Evolutionary conservation across 179 eudicot species (phyloP).

Genomic region (Silene vulgaris): DNA sequence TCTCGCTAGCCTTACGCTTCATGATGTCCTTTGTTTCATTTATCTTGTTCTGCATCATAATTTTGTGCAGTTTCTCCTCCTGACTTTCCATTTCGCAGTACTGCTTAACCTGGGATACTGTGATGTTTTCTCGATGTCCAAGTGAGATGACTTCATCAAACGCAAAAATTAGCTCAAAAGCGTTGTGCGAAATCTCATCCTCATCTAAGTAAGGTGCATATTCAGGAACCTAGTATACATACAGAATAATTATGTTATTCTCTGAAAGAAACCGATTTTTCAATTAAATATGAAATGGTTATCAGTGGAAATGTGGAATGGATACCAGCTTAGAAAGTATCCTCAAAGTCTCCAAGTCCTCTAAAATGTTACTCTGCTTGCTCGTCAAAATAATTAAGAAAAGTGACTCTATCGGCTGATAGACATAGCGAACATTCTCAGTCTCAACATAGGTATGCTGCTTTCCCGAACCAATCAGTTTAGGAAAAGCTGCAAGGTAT

Average conservation of each 20-base stretch:
- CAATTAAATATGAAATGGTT: constrained; percentile 7
- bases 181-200: constrained; percentile 48
- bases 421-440: constrained; percentile 91
- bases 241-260: constrained; percentile 21
- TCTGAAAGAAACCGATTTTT: constrained; percentile 4
- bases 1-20: constrained; percentile 87
- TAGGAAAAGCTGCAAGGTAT: constrained; percentile 88
- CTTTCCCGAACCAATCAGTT: constrained; percentile 88
- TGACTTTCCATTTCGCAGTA: constrained; percentile 97
- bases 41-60: constrained; percentile 75
- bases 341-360: constrained; percentile 91
- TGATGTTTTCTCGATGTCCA: constrained; percentile 84
- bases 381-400: constrained; percentile 76
- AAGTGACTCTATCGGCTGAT: constrained; percentile 81
- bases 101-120: constrained; percentile 81
- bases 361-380: constrained; percentile 94
- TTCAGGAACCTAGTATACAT: constrained; percentile 54
- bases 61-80: constrained; percentile 81
- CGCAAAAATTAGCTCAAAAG: constrained; percentile 67
- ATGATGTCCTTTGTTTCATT: constrained; percentile 84
- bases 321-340: constrained; percentile 86
- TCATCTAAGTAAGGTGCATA: constrained; percentile 53
- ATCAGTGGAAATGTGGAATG: constrained; percentile 28
- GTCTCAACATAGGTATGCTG: constrained; percentile 92
- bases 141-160: constrained; percentile 69